Base-by-base conservation (phyloP, 768 basidiomycete species). In the Amanita inopinata region DNA sequence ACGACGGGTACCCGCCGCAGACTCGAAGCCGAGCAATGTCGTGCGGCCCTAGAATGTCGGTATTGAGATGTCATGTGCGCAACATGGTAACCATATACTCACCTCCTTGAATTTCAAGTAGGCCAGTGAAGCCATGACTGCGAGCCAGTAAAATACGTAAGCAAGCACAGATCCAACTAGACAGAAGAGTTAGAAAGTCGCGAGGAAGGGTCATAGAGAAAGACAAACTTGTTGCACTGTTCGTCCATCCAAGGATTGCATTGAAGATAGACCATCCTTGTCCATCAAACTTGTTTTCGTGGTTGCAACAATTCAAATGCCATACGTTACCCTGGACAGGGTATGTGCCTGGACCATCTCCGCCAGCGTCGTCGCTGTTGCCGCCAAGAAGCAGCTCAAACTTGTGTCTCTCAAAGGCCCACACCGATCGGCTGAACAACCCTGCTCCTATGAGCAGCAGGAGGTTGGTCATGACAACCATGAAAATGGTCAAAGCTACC, bases 401-500 rank as follows among this genome's bases (percentile, higher is more conserved):
- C 6, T 63, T 64, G 53, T 92, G 66, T 52, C 64, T 60, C 57
- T 97, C 64, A 66, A 90, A 90, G 24, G 73, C 63, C 51, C 80
- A 78, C 15, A 89, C 68, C 3, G 81, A 71, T 61, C 77, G 85
- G 51, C 81, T 83, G 66, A 94, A 91, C 19, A 99, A 74, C 11
- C 94, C 94, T 0, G 94, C 83, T 19, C 94, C 94, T 60, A 99
- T 89, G 53, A 98, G 78, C 50, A 97, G 73, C 35, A 98, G 67
- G 49, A 98, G 63, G 67, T 88, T 88, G 39, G 94, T 94, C 71
- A 96, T 98, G 39, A 78, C 68, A 53, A 97, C 64, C 41, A 99
- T 73, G 80, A 98, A 98, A 50, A 91, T 64, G 24, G 76, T 80
- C 24, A 97, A 67, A 1, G 89, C 85, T 77, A 14, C 5, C 14